These are phyloP conservation scores for Colletotrichum sp. DNA, from an alignment of 2,329 filamentous ascomycete species.

Conservation along the genomic window DNA sequence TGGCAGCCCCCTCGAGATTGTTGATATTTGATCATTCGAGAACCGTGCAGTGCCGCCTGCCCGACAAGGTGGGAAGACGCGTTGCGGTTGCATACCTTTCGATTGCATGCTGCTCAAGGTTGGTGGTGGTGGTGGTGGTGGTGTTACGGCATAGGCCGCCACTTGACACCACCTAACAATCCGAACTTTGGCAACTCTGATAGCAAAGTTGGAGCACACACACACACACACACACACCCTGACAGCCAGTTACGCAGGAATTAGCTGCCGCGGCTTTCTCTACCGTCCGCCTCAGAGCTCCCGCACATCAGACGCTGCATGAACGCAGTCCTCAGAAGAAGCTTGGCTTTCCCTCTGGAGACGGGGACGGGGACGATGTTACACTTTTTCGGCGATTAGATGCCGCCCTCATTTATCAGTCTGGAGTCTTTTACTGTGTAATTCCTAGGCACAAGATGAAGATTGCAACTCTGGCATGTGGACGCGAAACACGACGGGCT, in stretches of 20 bases:
- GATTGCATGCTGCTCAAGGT: not conserved
- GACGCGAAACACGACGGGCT: not conserved
- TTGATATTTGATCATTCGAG: not conserved
- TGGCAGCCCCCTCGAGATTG: not conserved
- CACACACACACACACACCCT: not conserved
- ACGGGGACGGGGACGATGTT: not conserved
- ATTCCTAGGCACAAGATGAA: not conserved
- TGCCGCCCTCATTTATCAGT: not conserved
- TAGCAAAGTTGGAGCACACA: not conserved
- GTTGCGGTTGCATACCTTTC: not conserved
- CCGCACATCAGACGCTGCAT: conserved; percentile 6
- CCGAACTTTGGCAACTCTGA: not conserved
- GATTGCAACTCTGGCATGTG: not conserved
- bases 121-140: not conserved
- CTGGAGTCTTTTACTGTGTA: not conserved
- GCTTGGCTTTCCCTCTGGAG: not conserved
- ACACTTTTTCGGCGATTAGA: not conserved
- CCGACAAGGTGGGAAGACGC: conserved; percentile 9
- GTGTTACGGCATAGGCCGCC: not conserved
- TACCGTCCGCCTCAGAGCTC: not conserved
- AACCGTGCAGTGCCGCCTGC: conserved; percentile 1
- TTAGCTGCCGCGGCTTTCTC: not conserved
- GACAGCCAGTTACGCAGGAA: not conserved
- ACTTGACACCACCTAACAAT: not conserved
- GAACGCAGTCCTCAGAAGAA: not conserved